These are phyloP conservation scores for Leccinum pachyderme DNA, from an alignment of 1,284 basidiomycete genomes.

Conservation along the genomic window DNA sequence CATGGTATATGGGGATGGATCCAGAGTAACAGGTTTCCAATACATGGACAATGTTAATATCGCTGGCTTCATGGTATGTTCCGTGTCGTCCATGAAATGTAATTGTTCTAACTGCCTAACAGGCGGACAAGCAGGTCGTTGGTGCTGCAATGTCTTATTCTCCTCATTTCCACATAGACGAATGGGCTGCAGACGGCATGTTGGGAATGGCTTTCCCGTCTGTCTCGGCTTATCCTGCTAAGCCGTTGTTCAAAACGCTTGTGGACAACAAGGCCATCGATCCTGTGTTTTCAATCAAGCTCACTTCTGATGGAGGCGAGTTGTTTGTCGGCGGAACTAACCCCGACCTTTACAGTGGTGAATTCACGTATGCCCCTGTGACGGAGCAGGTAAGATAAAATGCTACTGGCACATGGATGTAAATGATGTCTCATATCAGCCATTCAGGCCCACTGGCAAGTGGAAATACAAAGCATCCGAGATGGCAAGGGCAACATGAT, in stretches of 20 bases:
- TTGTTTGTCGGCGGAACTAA: neutral
- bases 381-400: neutral
- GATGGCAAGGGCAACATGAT: neutral
- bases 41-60: neutral
- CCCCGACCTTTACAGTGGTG: neutral
- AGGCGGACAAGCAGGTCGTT: neutral
- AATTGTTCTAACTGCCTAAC: neutral
- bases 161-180: neutral
- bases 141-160: neutral
- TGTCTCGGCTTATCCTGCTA: neutral
- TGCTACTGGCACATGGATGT: neutral
- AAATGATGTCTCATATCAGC: neutral
- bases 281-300: neutral
- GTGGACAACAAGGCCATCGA: neutral
- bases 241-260: neutral
- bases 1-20: neutral
- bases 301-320: neutral
- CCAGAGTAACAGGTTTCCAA: neutral
- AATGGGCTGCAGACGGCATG: neutral
- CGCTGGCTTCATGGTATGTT: neutral
- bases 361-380: neutral
- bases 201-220: neutral
- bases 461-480: neutral
- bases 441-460: neutral
- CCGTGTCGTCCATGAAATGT: neutral